These are phyloP conservation scores for Solanum gracilifrons DNA, from an alignment of 257 asterid species.

Conservation along the genomic window DNA sequence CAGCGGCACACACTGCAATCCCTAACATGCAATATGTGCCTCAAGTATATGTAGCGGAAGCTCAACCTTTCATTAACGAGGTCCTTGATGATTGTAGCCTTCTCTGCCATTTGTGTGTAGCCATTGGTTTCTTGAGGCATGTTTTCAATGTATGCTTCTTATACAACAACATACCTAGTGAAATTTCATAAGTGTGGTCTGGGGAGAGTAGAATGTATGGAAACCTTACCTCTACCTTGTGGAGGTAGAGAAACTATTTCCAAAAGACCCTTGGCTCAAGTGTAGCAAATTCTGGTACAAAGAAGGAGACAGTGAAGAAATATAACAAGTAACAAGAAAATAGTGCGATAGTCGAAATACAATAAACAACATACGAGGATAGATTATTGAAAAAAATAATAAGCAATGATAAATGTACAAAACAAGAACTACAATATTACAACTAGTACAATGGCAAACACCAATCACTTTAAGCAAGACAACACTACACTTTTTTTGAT, in stretches of 20 bases:
- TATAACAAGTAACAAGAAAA: not conserved
- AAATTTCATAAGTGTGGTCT: not conserved
- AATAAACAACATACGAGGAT: not conserved
- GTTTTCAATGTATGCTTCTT: not conserved
- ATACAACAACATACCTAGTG: not conserved
- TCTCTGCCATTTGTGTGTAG: not conserved
- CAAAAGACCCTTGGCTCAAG: not conserved
- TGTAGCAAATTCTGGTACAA: not conserved
- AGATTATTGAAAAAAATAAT: not conserved
- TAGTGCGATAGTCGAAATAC: not conserved
- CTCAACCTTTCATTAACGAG: not conserved
- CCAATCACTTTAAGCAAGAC: not conserved
- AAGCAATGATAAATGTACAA: not conserved
- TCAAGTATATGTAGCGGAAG: not conserved
- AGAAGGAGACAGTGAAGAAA: not conserved
- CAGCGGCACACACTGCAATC: not conserved
- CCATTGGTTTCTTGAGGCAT: not conserved
- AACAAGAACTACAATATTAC: not conserved
- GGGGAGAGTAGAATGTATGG: not conserved
- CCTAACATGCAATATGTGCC: not conserved
- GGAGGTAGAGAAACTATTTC: not conserved
- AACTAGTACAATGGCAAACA: not conserved
- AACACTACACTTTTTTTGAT: not conserved
- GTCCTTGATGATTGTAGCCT: not conserved
- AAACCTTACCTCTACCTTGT: not conserved